Conservation (phyloP, 176 grass and related monocot genomes). For the Phragmites australis region DNA sequence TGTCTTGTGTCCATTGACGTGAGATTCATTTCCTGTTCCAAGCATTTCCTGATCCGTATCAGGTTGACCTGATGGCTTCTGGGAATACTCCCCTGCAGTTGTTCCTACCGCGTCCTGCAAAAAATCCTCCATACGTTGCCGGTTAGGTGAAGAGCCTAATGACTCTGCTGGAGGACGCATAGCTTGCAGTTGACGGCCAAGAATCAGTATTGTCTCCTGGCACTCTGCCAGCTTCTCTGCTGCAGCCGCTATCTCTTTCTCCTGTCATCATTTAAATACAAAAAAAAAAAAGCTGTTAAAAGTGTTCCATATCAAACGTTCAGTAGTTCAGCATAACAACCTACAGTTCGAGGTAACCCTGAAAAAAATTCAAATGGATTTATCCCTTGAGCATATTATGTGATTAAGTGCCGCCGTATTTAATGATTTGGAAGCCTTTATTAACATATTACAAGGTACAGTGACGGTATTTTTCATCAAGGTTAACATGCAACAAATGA, state of each 20-base stretch:
- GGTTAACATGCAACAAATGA: neutral
- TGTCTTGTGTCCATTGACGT: conserved; percentile 60
- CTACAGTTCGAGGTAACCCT: conserved; percentile 1
- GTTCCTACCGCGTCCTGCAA: conserved; percentile 53
- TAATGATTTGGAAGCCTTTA: conserved; percentile 10
- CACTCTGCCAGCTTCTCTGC: conserved; percentile 95
- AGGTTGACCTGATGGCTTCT: conserved; percentile 46
- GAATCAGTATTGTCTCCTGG: conserved; percentile 93
- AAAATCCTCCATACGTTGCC: conserved; percentile 51
- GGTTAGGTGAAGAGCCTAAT: conserved; percentile 57
- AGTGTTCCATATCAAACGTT: conserved; percentile 8
- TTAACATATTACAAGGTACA: conserved; percentile 11
- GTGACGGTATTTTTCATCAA: conserved; percentile 12
- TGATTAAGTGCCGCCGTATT: neutral
- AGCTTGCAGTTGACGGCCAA: conserved; percentile 87
- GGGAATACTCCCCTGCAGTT: conserved; percentile 42
- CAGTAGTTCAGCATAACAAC: neutral
- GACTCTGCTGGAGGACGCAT: conserved; percentile 72
- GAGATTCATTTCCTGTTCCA: conserved; percentile 50
- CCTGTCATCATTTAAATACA: conserved; percentile 50
- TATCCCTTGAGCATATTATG: neutral
- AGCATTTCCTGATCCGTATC: conserved; percentile 47
- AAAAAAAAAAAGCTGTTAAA: neutral
- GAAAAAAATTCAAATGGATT: conserved; percentile 6
- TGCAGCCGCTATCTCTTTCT: conserved; percentile 80